Conservation (phyloP, 129 eudicot genomes). For the Centella asiatica region DNA sequence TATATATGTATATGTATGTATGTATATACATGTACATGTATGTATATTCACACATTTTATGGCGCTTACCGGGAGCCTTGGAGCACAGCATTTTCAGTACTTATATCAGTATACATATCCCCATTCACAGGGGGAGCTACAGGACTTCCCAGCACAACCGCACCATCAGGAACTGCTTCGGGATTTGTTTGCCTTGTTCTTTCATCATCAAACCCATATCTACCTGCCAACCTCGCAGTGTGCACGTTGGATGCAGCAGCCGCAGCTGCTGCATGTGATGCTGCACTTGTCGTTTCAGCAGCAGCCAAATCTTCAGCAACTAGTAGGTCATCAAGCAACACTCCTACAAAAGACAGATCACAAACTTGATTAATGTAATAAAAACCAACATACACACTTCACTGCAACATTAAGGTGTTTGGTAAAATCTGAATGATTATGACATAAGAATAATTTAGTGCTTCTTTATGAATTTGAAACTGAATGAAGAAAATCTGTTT, state of each 20-base stretch:
- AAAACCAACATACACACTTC: too few species aligned
- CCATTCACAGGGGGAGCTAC: slow-evolving; percentile 92
- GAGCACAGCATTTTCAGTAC: slow-evolving; percentile 79
- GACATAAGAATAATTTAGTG: too few species aligned
- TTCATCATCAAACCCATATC: slow-evolving; percentile 74
- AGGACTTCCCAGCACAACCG: slow-evolving; percentile 79
- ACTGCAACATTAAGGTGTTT: too few species aligned
- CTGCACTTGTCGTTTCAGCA: slow-evolving; percentile 79
- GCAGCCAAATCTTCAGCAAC: slow-evolving; percentile 96
- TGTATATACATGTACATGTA: too few species aligned
- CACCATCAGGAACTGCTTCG: slow-evolving; percentile 60
- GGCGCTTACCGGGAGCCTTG: slow-evolving; percentile 61
- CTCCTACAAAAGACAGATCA: slow-evolving; percentile 40
- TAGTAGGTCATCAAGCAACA: slow-evolving; percentile 80
- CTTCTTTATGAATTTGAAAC: too few species aligned
- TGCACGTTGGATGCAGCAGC: slow-evolving; percentile 71
- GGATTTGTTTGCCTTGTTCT: slow-evolving; percentile 43
- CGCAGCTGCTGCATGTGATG: slow-evolving; percentile 89
- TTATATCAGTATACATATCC: slow-evolving; percentile 78
- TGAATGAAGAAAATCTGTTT: too few species aligned
- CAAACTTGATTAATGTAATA: not conserved
- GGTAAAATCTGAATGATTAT: too few species aligned
- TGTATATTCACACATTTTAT: not conserved
- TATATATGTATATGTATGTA: too few species aligned
- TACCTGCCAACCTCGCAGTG: slow-evolving; percentile 48